Conservation (phyloP, 2,329 filamentous ascomycete species). For the Metarhizium brunneum region DNA sequence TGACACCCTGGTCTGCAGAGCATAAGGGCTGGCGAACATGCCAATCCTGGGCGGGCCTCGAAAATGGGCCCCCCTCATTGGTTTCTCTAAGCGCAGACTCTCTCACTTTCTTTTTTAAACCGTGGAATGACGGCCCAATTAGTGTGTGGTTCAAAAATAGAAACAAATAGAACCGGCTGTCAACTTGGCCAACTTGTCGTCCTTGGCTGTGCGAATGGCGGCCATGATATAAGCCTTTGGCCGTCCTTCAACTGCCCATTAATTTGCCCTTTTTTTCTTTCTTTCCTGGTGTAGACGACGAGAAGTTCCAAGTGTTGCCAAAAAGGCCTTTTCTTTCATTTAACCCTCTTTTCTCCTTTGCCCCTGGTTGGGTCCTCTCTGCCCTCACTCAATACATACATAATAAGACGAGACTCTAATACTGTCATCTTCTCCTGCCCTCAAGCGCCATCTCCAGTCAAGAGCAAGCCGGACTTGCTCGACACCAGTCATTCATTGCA, state of each 20-base stretch:
- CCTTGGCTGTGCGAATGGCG: constrained; percentile 29
- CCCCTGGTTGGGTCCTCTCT: constrained; percentile 21
- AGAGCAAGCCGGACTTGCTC: constrained; percentile 53
- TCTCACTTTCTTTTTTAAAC: constrained; percentile 4
- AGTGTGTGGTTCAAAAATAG: constrained; percentile 28
- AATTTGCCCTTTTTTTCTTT: constrained; percentile 26
- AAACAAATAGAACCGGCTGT: constrained; percentile 15
- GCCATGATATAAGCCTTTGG: constrained; percentile 51
- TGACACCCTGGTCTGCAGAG: constrained; percentile 1
- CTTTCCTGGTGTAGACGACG: constrained; percentile 32
- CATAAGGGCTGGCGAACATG: neutral
- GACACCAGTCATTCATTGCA: constrained; percentile 28
- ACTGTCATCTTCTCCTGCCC: constrained; percentile 15
- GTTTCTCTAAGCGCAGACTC: constrained; percentile 37
- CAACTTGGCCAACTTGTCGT: constrained; percentile 15
- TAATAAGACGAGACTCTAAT: neutral
- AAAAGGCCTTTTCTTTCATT: constrained; percentile 29
- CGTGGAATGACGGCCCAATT: constrained; percentile 16
- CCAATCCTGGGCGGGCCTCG: constrained; percentile 2
- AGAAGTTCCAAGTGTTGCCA: constrained; percentile 42
- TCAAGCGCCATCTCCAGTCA: constrained; percentile 18
- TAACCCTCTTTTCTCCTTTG: constrained; percentile 22
- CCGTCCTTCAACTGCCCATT: constrained; percentile 30
- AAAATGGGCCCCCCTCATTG: constrained; percentile 19
- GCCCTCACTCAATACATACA: constrained; percentile 8